Conservation (phyloP, 495 filamentous ascomycete genomes). For the Hypoxylon fragiforme region DNA sequence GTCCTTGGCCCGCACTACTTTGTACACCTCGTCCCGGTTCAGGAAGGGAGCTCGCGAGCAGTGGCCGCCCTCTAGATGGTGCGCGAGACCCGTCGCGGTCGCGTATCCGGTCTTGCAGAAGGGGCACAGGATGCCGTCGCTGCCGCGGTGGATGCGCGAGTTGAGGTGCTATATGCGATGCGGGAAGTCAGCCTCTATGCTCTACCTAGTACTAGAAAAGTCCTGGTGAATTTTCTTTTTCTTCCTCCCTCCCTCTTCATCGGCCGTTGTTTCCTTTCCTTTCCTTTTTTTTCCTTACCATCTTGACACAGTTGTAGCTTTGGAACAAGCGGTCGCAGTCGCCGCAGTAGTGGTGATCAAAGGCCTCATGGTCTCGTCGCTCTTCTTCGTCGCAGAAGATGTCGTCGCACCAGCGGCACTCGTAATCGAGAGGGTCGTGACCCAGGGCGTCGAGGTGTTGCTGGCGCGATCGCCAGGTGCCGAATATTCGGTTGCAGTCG, state of each 20-base stretch:
- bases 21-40: constrained; percentile 39
- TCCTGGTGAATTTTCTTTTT: no score
- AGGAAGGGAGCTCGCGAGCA: constrained; percentile 26
- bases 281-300: constrained; percentile 22
- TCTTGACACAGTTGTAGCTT: constrained; percentile 37
- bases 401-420: constrained; percentile 30
- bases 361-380: constrained; percentile 20
- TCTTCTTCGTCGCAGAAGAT: neutral
- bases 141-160: constrained; percentile 35
- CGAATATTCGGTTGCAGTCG: constrained; percentile 31
- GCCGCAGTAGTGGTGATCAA: constrained; percentile 32
- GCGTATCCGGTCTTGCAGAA: constrained; percentile 35
- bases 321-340: constrained; percentile 35
- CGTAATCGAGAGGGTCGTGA: constrained; percentile 21
- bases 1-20: constrained; percentile 36
- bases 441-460: constrained; percentile 30
- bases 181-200: neutral
- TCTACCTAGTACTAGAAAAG: neutral
- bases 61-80: constrained; percentile 38
- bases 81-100: constrained; percentile 38
- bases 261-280: no score
- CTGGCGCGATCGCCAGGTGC: neutral
- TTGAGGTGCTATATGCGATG: constrained; percentile 30
- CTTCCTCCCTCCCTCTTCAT: no score
- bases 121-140: constrained; percentile 30